These are phyloP conservation scores for Botrytis fabae DNA, from an alignment of 2,329 filamentous ascomycete genomes.

Conservation along the genomic window DNA sequence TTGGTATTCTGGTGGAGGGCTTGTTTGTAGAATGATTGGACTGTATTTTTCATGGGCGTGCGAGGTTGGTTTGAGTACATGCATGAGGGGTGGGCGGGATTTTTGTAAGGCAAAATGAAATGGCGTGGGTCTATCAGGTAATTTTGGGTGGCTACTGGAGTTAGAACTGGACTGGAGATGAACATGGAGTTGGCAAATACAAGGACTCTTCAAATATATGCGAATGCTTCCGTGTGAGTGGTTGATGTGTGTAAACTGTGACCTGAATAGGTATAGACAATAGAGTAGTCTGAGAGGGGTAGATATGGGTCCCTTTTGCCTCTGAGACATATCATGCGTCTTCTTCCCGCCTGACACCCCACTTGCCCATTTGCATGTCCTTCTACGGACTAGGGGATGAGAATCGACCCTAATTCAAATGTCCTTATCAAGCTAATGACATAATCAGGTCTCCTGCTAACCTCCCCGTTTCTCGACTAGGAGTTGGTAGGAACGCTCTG, in stretches of 20 bases:
- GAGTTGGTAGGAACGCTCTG: not conserved
- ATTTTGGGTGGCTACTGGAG: conserved; percentile 15
- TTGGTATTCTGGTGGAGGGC: not conserved
- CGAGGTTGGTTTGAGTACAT: conserved; percentile 7
- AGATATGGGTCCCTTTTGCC: conserved; percentile 4
- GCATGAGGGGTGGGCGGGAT: conserved; percentile 1
- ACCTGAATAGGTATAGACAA: conserved; percentile 11
- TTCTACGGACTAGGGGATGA: not conserved
- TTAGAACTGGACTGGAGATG: not conserved
- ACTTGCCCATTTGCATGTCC: not conserved
- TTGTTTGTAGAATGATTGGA: conserved; percentile 19
- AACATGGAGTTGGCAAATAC: conserved; percentile 4
- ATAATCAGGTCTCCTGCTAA: not conserved
- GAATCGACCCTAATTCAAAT: conserved; percentile 5
- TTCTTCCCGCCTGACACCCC: conserved; percentile 13
- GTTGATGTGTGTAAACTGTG: not conserved
- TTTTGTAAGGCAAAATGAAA: conserved; percentile 15
- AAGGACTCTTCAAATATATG: conserved; percentile 3
- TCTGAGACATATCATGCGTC: conserved; percentile 14
- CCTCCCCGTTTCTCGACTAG: not conserved
- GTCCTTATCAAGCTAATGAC: conserved; percentile 10
- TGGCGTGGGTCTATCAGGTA: conserved; percentile 1
- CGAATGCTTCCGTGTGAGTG: conserved; percentile 1
- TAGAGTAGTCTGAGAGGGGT: not conserved
- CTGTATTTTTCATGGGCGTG: conserved; percentile 11